Evolutionary conservation across 1,284 basidiomycete genomes (phyloP).

Genomic region (Ceratobasidium sp.): DNA sequence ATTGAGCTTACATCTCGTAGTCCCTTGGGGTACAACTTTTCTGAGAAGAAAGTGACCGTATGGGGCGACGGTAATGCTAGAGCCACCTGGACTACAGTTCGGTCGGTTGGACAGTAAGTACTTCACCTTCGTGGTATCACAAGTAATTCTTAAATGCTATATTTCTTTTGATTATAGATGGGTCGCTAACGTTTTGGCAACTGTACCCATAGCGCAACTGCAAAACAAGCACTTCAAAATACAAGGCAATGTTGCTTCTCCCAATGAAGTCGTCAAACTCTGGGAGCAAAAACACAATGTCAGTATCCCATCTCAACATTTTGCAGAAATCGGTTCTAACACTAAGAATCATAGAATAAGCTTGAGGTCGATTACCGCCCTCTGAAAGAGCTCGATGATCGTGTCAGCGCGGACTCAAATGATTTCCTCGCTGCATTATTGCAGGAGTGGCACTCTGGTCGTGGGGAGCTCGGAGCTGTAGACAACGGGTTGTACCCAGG

Average conservation of each 20-base stretch:
- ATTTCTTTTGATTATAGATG: conserved; percentile 15
- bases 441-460: conserved; percentile 36
- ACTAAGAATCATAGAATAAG: conserved; percentile 12
- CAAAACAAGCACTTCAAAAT: conserved; percentile 34
- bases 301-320: conserved; percentile 2
- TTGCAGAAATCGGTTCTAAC: background rate
- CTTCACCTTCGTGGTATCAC: background rate
- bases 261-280: conserved; percentile 28
- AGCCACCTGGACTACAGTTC: conserved; percentile 30
- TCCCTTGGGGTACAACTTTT: conserved; percentile 22
- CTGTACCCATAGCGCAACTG: conserved; percentile 26
- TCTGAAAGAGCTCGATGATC: conserved; percentile 23
- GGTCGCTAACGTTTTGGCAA: conserved; percentile 34
- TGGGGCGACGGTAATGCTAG: conserved; percentile 40
- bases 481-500: conserved; percentile 32
- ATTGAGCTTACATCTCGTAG: background rate
- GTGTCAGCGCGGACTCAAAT: conserved; percentile 8
- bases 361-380: conserved; percentile 23
- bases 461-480: conserved; percentile 9
- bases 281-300: conserved; percentile 43
- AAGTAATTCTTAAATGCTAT: background rate
- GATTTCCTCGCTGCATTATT: conserved; percentile 27
- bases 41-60: conserved; percentile 30
- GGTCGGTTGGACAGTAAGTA: conserved; percentile 31
- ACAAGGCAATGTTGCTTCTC: conserved; percentile 17